A percentile compares a stretch with the other conserved stretches of the same genome.
These are phyloP conservation scores for Plasmopara halstedii DNA, from an alignment of 352 stramenopile genomes.

Conservation along the genomic window DNA sequence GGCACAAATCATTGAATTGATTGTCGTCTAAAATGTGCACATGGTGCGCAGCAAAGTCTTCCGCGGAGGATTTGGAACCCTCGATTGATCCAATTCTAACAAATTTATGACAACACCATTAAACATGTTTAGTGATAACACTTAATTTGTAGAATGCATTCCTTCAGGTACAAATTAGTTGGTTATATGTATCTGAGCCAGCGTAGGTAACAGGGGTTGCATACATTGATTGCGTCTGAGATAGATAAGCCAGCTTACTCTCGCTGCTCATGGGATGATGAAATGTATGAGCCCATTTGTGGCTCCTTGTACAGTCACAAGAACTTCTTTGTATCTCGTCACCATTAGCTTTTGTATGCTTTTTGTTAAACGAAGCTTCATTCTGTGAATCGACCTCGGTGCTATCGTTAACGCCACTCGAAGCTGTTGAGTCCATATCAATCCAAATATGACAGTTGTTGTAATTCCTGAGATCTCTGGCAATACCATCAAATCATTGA, in stretches of 20 bases:
- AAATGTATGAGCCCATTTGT: neutral
- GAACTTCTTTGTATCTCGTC: neutral
- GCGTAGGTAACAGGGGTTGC: neutral
- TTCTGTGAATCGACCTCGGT: neutral
- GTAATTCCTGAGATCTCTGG: conserved; percentile 9
- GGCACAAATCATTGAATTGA: conserved; percentile 6
- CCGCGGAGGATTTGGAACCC: neutral
- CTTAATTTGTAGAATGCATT: neutral
- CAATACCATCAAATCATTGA: conserved; percentile 9
- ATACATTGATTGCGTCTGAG: conserved; percentile 4
- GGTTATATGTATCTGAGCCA: neutral
- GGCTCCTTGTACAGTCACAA: neutral
- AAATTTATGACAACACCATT: neutral
- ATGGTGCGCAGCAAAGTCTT: neutral
- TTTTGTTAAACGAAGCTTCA: neutral
- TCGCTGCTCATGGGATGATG: neutral
- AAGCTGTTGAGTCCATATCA: neutral
- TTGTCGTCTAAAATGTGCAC: conserved; percentile 4
- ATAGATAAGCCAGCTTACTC: neutral
- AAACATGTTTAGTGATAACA: neutral
- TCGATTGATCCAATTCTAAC: neutral
- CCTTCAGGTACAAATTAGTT: neutral
- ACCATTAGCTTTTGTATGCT: neutral
- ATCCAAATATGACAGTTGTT: neutral
- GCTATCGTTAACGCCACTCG: neutral